Base-by-base conservation (phyloP, 176 grass and related monocot species). In the Poa annua region DNA sequence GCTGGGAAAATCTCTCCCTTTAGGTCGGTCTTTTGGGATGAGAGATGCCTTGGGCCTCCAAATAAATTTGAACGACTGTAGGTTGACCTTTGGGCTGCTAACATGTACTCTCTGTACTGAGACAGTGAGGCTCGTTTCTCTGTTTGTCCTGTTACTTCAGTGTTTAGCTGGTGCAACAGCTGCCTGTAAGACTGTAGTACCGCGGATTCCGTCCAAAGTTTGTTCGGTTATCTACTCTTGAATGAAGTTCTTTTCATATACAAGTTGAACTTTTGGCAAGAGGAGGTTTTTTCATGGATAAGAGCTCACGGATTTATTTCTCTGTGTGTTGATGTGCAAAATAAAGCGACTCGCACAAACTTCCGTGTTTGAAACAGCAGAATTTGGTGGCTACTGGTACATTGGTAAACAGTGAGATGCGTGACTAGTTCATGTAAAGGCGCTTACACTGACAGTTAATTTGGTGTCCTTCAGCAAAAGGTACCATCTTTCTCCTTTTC, bases 231-330 rank as follows among this genome's bases (percentile, higher is more conserved):
- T 25, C 41, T 45, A 48, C 68, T 35, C 42, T 71, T 22, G n/a
- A 81, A 82, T 87, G 77, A 85, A 80, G 62, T 87, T 42, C 1
- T 72, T 47, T 29, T 49, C 2, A 29, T 29, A 29, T n/a, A 19
- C 14, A 65, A 34, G 6, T 7, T 65, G 8, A 12, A 66, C 63
- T 66, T 66, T 19, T 35, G 13, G 59, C 59, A 13, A 22, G 20
- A 57, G 54, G n/a, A 59, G 25, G 25, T 12, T 32, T 15, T 15
- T 11, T 7, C 60, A 33, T 63, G 25, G 32, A 63, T 16, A 32
- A 29, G 25, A 63, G 60, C 25, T 63, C 26, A 64, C 7, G 61
- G 3, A 64, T 33, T 3, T 33, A 33, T 64, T 7, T 64, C 13
- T 34, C 26, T 1, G 13, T 29, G 1, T 64, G 12, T 16, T 25